Base-by-base conservation (phyloP, 768 basidiomycete species). In the Kondoa subrosea region DNA sequence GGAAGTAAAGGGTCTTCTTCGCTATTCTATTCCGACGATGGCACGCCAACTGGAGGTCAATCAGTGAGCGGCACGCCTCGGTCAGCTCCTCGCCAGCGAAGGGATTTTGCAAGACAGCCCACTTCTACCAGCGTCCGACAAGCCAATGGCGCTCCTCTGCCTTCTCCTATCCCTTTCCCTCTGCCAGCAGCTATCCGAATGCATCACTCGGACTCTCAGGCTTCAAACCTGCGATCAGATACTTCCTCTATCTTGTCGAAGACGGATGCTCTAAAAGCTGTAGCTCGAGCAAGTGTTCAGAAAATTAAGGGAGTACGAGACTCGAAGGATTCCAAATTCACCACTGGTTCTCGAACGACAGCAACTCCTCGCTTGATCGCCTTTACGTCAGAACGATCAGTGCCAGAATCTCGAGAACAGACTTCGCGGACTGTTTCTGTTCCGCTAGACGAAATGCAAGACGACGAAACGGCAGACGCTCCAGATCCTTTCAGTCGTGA, bases 21-120 rank as follows among this genome's bases (percentile, higher is more conserved):
- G 25, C 65, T 73, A 1, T 74, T 73, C 69, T 74, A 74, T 69
- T 70, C 71, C 17, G 71, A 71, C 34, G 57, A 69, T 21, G 56
- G 32, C 21, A 40, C 57, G 1, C 31, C 21, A 15, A 61, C 50
- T 17, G 29, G 31, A 15, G 57, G 27, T 1, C 1, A 32, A 29
- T 31, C 29, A 21, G 33, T 30, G 3, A 32, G 26, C 21, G 67
- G 60, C 34, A 57, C 59, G 3, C 66, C 69, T 14, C 57, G 65
- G 4, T 71, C 70, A 2, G 59, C 71, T 17, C 74, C 72, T 8
- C 27, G 69, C n/a, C 70, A 69, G 17, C 40, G 73, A 2, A 59
- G 70, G 3, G 72, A 74, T 34, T 74, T 73, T 65, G 60, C 71
- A 2, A 71, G 72, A 0, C 59, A 70, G 8, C 69, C 68, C 21